Evolutionary conservation across 306 rosid species (phyloP).

Genomic region (Leucaena leucocephala): DNA sequence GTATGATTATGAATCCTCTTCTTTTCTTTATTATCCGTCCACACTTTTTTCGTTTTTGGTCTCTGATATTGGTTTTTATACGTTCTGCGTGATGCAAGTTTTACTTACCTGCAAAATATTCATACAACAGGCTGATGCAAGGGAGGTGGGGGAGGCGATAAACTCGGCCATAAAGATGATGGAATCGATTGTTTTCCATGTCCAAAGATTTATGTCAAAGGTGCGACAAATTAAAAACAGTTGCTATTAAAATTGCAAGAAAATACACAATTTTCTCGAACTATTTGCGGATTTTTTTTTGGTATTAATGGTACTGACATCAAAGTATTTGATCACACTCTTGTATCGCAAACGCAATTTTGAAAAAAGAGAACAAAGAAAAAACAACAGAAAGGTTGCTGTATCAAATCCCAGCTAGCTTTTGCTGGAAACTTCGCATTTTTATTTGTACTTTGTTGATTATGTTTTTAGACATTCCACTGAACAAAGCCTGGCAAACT

Average conservation of each 20-base stretch:
- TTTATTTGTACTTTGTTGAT: not conserved
- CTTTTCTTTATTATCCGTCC: constrained; percentile 19
- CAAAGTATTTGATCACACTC: not conserved
- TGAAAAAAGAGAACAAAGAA: not conserved
- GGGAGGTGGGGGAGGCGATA: constrained; percentile 66
- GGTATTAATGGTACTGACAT: constrained; percentile 3
- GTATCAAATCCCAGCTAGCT: not conserved
- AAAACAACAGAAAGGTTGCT: not conserved
- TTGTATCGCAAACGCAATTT: not conserved
- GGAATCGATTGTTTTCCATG: constrained; percentile 56
- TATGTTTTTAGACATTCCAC: constrained; percentile 7
- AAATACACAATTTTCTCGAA: not conserved
- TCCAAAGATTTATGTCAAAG: constrained; percentile 63
- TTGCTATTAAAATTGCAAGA: not conserved
- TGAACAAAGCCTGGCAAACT: constrained; percentile 36
- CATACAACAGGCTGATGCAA: constrained; percentile 61
- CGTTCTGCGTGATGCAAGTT: constrained; percentile 25
- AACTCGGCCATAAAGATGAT: constrained; percentile 63
- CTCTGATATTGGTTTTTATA: constrained; percentile 13
- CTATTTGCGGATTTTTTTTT: constrained; percentile 7
- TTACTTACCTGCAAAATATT: constrained; percentile 26
- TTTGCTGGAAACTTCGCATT: not conserved
- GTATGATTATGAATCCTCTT: constrained; percentile 46
- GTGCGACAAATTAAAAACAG: constrained; percentile 34
- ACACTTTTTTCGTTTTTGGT: constrained; percentile 7